Percentiles rank a stretch among this genome's conserved stretches.
These are phyloP conservation scores for Russula brevipes DNA, from an alignment of 768 basidiomycete species.

Conservation along the genomic window DNA sequence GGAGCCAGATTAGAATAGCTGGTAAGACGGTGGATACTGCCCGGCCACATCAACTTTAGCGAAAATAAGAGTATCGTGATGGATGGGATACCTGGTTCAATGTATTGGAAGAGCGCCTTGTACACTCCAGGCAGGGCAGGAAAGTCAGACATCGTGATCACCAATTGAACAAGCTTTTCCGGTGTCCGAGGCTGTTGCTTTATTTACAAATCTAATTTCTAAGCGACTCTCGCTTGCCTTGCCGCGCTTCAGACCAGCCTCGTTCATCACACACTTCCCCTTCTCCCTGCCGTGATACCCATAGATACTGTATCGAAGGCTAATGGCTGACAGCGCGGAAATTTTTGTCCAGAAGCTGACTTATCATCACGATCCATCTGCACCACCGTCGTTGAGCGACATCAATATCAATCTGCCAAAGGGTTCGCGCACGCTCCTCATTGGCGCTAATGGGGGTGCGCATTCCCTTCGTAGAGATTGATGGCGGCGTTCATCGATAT, in stretches of 20 bases:
- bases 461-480: background rate
- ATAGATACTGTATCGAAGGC: no score
- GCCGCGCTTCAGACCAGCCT: no score
- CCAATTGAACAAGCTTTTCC: no score
- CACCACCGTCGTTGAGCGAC: slow-evolving; percentile 52
- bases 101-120: slow-evolving; percentile 54
- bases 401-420: slow-evolving; percentile 61
- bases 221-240: no score
- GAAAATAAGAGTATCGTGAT: background rate
- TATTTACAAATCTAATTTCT: no score
- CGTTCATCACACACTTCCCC: no score
- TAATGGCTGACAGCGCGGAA: slow-evolving; percentile 23
- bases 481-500: background rate
- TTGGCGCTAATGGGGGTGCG: slow-evolving; percentile 93
- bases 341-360: slow-evolving; percentile 46
- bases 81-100: slow-evolving; percentile 50
- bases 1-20: slow-evolving; percentile 48
- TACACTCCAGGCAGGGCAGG: slow-evolving; percentile 61
- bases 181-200: no score
- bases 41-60: background rate
- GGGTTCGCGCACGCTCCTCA: slow-evolving; percentile 78
- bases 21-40: slow-evolving; percentile 50
- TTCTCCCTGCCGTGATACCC: no score
- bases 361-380: slow-evolving; percentile 46
- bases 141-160: slow-evolving; percentile 36